Evolutionary conservation across 495 filamentous ascomycete genomes (phyloP).

Genomic region (Rostrohypoxylon terebratum): DNA sequence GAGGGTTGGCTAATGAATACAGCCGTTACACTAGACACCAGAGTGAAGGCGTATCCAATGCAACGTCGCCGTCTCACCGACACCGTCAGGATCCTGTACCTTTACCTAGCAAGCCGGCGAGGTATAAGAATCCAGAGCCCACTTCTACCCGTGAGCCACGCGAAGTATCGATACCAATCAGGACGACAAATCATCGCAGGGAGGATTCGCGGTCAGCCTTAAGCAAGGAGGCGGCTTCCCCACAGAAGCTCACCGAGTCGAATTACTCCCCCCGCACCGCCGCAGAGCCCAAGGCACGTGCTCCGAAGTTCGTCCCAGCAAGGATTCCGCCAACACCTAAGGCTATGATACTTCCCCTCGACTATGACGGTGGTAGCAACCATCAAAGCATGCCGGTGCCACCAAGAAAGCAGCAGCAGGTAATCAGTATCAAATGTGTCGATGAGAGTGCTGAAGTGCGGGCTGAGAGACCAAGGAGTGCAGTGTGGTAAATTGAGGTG

Average conservation of each 20-base stretch:
- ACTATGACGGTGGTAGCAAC: constrained; percentile 17
- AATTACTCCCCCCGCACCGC: not conserved
- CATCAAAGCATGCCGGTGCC: constrained; percentile 33
- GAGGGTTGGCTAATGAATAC: not conserved
- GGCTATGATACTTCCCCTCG: constrained; percentile 37
- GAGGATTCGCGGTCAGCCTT: constrained; percentile 16
- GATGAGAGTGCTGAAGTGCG: constrained; percentile 11
- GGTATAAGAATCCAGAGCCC: constrained; percentile 15
- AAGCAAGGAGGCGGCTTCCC: not conserved
- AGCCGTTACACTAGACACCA: constrained; percentile 14
- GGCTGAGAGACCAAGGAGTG: constrained; percentile 22
- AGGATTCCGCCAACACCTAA: constrained; percentile 38
- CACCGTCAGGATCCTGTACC: constrained; percentile 13
- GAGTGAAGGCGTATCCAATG: not conserved
- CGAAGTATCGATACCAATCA: constrained; percentile 16
- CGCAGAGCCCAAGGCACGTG: constrained; percentile 1
- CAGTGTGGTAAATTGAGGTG: constrained; percentile 18
- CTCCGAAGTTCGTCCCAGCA: constrained; percentile 16
- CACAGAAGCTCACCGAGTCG: constrained; percentile 1
- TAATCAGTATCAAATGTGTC: constrained; percentile 18
- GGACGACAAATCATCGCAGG: constrained; percentile 18
- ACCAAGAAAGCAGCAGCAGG: constrained; percentile 23
- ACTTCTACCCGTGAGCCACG: not conserved
- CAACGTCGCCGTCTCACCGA: constrained; percentile 12
- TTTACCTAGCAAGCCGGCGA: constrained; percentile 6